Evolutionary conservation across 1,284 basidiomycete genomes (phyloP), one percentile per base, ranked within the genome.

Genomic region (Salmacisia buchloeana): DNA sequence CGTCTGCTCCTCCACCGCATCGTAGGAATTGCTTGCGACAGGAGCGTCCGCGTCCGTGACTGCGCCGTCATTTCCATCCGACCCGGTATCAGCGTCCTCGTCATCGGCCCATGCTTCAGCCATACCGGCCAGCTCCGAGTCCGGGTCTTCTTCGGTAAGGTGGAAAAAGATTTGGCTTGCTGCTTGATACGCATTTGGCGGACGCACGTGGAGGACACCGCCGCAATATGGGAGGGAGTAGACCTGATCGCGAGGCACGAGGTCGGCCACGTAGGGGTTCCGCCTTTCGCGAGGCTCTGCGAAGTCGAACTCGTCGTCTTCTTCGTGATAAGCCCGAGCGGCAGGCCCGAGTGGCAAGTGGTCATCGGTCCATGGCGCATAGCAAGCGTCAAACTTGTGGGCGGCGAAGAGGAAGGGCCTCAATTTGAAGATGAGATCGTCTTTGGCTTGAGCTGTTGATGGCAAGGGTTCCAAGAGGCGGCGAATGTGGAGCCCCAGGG

Each of bases 351-450:
- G 25, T 0, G 82, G 82, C 0, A 83, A 74, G 21, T 76, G 62
- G n/a, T 72, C 77, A 41, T 81, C 70, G 1, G 81, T 82, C 83
- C 84, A 85, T 0, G 84, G 83, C 0, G 81, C 83, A 66, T 81
- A 80, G 69, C 79, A 84, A 3, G 82, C 73, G 59, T 84, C 83
- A 69, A 83, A 85, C 71, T 82, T 81, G 72, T 83, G 83, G 0
- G 83, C 82, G 0, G 83, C 84, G 69, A 84, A 84, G 21, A 84
- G 83, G 60, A 83, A 84, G 0, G 83, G 83, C 43, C 83, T 80
- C 5, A 84, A 75, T 25, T 83, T 80, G 63, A 83, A 84, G 63
- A 84, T 80, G 68, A 82, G 81, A 65, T 83, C 81, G 61, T 83
- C 83, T n/a, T 82, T 77, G 59, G 83, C 82, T 13, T 77, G 74